A percentile compares a stretch with the other conserved stretches of the same genome.
phyloP scores from a whole-genome alignment of 2,329 filamentous ascomycete genomes.

The Dryadomyces quercus-mongolicae region DNA sequence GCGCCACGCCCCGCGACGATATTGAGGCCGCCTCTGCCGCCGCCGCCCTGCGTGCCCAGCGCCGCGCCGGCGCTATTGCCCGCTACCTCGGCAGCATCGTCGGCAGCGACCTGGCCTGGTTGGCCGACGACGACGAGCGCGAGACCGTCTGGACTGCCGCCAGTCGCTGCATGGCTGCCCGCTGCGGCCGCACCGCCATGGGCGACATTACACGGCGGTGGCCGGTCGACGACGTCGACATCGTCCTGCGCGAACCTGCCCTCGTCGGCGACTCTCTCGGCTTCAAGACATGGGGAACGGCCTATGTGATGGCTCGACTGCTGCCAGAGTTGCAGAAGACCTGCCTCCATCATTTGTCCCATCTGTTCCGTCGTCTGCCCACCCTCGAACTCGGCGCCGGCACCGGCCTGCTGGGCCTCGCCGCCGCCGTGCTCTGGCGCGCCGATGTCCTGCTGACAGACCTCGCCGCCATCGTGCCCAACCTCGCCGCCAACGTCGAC shows the following conservation, averaged over 20 bases:
- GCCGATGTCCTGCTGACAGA: constrained; percentile 66
- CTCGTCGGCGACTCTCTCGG: constrained; percentile 81
- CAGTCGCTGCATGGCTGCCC: constrained; percentile 67
- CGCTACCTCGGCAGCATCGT: constrained; percentile 60
- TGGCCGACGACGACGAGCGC: constrained; percentile 50
- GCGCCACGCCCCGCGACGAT: constrained; percentile 27
- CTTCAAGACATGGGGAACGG: constrained; percentile 91
- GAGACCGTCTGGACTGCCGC: constrained; percentile 69
- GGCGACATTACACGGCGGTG: constrained; percentile 43
- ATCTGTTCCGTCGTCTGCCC: constrained; percentile 10
- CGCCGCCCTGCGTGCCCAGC: constrained; percentile 28
- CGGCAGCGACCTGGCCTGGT: constrained; percentile 55
- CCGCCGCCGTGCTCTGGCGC: constrained; percentile 62
- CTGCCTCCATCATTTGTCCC: neutral
- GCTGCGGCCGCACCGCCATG: constrained; percentile 62
- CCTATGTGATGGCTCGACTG: constrained; percentile 69
- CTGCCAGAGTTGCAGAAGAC: constrained; percentile 27
- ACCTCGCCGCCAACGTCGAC: constrained; percentile 62
- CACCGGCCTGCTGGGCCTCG: constrained; percentile 80
- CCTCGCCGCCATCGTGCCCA: constrained; percentile 69
- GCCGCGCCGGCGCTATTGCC: constrained; percentile 32
- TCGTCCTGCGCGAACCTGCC: constrained; percentile 74
- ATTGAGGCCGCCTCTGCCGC: constrained; percentile 25
- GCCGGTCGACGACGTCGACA: constrained; percentile 35
- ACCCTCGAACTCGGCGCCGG: constrained; percentile 78